phyloP scores from a whole-genome alignment of 257 asterid genomes.

The Jaltomata sinuosa region DNA sequence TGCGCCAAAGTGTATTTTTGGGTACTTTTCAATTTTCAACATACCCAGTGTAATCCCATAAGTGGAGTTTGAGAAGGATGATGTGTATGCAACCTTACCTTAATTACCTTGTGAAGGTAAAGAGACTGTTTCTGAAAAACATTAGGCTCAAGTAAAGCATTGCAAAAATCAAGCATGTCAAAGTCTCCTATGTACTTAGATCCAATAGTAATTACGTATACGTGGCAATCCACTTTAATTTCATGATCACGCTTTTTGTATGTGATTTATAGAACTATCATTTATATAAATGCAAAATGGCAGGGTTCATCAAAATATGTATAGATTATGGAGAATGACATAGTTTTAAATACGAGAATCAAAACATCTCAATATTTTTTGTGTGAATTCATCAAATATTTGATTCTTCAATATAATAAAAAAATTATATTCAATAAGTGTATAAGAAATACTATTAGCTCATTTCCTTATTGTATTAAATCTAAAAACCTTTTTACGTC shows the following conservation, averaged over 20 bases:
- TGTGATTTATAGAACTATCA: too few relatives aligned
- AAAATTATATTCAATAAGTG: too few relatives aligned
- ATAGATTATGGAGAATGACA: not conserved
- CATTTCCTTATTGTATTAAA: too few relatives aligned
- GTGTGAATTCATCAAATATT: not conserved
- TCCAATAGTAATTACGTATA: not conserved
- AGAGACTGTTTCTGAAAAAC: not conserved
- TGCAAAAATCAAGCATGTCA: not conserved
- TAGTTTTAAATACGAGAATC: not conserved
- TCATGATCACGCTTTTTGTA: not conserved
- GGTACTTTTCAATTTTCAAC: not conserved
- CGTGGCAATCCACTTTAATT: not conserved
- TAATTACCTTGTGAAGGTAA: not conserved
- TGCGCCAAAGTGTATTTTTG: not conserved
- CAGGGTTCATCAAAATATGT: not conserved
- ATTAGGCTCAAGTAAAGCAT: too few relatives aligned
- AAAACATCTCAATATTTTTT: not conserved
- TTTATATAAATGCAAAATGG: too few relatives aligned
- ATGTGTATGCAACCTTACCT: not conserved
- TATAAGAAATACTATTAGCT: too few relatives aligned
- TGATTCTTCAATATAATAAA: not conserved
- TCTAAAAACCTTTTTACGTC: not conserved
- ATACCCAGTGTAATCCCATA: not conserved
- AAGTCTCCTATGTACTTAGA: not conserved
- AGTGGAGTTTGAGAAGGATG: fast-evolving